Evolutionary conservation across 1,284 basidiomycete species (phyloP), one percentile per base, ranked within the genome.

Genomic region (Coniferiporia weirii): DNA sequence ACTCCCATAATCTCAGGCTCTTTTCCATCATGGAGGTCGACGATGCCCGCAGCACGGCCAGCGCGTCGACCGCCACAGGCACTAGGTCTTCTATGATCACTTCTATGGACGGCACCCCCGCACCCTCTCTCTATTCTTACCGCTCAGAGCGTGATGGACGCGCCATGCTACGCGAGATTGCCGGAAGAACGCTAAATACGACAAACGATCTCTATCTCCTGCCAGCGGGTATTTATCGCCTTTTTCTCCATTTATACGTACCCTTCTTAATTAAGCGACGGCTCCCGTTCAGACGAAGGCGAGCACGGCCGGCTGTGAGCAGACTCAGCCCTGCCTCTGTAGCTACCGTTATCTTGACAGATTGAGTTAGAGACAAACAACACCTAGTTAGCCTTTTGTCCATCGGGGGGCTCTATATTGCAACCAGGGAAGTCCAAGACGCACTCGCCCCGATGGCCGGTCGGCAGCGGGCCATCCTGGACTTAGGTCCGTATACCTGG

Each of bases 131-230:
- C 10, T 59, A 61, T 52, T 63, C 62, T 13, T 63, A 61, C 53
- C 52, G 55, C 13, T 61, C 62, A 19, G 56, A 50, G 6, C 58
- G 61, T 34, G 62, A 63, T 47, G 57, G 59, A 19, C 60, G 44
- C 36, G 48, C 59, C 15, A 55, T 63, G 59, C 56, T 63, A 12
- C 52, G 60, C 6, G 59, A 61, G 44, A 55, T 63, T 20, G 54
- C 53, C 20, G 60, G 60, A 4, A 57, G 62, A 52, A 56, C 36
- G 40, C 47, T 63, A 22, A 63, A 63, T 53, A 52, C 62, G 36
- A 58, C 56, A 50, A 63, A 63, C 38, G 60, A 63, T 22, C 62
- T 63, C 17, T 63, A 63, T 54, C 53, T 61, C 20, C 54, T 63
- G 12, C 62, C 62, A 19, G 62, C 62, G 27, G 62, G 62, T 56